Evolutionary conservation across 192 early-diverging fungal genomes (phyloP).

Genomic region (Coemansia sp.): DNA sequence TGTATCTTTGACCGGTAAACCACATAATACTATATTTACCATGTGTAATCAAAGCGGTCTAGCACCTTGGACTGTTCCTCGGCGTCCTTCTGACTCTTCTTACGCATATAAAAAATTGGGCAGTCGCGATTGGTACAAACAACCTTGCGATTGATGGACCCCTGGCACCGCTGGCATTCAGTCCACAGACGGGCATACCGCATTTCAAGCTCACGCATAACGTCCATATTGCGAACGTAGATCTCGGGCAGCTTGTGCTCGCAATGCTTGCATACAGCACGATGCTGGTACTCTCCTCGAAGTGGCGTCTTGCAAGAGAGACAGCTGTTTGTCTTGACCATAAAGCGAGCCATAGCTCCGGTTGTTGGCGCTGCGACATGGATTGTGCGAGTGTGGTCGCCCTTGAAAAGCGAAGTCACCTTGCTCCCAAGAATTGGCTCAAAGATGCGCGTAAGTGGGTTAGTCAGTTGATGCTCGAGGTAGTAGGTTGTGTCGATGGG

Average conservation of each 20-base stretch:
- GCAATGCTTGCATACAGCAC: slow-evolving; percentile 83
- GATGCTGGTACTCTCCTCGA: slow-evolving; percentile 56
- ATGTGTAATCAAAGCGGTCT: slow-evolving; percentile 70
- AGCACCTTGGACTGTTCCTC: slow-evolving; percentile 67
- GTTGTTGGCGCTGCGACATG: slow-evolving; percentile 81
- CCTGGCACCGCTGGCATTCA: slow-evolving; percentile 96
- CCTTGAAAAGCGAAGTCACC: slow-evolving; percentile 73
- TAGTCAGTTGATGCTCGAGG: slow-evolving; percentile 93
- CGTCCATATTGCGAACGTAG: slow-evolving; percentile 70
- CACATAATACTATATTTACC: slow-evolving; percentile 37
- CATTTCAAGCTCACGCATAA: slow-evolving; percentile 69
- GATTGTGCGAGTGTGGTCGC: slow-evolving; percentile 76
- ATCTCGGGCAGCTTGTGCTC: slow-evolving; percentile 66
- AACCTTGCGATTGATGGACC: slow-evolving; percentile 90
- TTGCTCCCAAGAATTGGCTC: slow-evolving; percentile 94
- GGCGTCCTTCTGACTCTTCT: slow-evolving; percentile 92
- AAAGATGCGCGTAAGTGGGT: slow-evolving; percentile 90
- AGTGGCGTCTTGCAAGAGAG: slow-evolving; percentile 89
- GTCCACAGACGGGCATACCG: slow-evolving; percentile 91
- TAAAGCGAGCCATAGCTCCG: slow-evolving; percentile 93
- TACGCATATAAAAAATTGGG: slow-evolving; percentile 99
- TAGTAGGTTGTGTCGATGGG: slow-evolving; percentile 98
- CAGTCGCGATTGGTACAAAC: slow-evolving; percentile 95
- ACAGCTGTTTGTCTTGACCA: slow-evolving; percentile 87
- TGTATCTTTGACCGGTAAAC: not conserved